A percentile compares a stretch with the other conserved stretches of the same genome.
These are phyloP conservation scores for Diaporthe destruens DNA, from an alignment of 2,329 filamentous ascomycete genomes.

Conservation along the genomic window DNA sequence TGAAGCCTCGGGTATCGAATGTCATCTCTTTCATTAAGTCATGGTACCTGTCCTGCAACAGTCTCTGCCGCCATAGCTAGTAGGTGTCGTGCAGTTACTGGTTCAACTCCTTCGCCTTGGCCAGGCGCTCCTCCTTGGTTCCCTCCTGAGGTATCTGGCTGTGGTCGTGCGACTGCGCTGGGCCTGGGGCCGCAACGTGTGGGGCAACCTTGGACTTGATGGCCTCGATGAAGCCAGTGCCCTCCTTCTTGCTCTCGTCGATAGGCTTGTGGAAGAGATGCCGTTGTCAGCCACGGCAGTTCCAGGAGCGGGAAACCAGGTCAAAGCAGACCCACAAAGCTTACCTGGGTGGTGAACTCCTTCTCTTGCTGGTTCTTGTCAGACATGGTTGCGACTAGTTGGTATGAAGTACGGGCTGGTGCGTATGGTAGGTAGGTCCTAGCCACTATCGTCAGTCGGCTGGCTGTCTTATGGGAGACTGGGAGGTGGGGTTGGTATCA, in stretches of 20 bases:
- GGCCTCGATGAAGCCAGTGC: slow-evolving; percentile 49
- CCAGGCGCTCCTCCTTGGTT: slow-evolving; percentile 76
- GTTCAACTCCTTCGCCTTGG: slow-evolving; percentile 75
- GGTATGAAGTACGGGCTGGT: neutral
- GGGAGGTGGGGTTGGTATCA: neutral
- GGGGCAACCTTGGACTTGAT: slow-evolving; percentile 63
- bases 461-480: neutral
- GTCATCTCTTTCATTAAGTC: slow-evolving; percentile 17
- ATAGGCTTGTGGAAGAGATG: slow-evolving; percentile 46
- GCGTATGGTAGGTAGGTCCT: neutral
- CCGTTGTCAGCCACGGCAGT: slow-evolving; percentile 8
- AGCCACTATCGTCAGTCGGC: neutral
- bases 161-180: slow-evolving; percentile 67
- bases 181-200: slow-evolving; percentile 69
- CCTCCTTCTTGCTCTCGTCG: slow-evolving; percentile 55
- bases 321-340: neutral
- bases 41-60: slow-evolving; percentile 11
- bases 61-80: neutral
- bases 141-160: slow-evolving; percentile 65
- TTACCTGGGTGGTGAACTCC: slow-evolving; percentile 59
- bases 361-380: slow-evolving; percentile 51
- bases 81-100: slow-evolving; percentile 45
- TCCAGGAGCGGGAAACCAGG: neutral
- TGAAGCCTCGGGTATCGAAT: neutral
- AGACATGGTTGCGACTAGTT: slow-evolving; percentile 32